Percentiles rank a stretch among this genome's conserved stretches.
Evolutionary conservation across 202 grass and related monocot species (phyloP).

Genomic region (Schoenoplectus tabernaemontani): DNA sequence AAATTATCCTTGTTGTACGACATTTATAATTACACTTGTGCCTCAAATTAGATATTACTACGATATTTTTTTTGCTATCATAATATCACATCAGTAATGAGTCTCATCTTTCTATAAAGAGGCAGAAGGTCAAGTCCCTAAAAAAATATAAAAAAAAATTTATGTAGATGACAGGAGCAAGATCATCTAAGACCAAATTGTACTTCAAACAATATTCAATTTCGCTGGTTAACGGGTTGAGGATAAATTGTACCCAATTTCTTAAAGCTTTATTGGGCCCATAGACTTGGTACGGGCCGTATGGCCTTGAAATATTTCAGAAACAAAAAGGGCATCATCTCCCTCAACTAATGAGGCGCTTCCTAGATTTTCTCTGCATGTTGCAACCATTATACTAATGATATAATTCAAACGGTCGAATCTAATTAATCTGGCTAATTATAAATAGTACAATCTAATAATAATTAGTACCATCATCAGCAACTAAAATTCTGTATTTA

Average conservation of each 20-base stretch:
- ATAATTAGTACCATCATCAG: conserved; percentile 4
- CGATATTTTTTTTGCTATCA: too few species aligned
- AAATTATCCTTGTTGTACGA: too few species aligned
- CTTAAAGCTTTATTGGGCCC: neutral
- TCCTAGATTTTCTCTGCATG: neutral
- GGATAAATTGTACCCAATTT: neutral
- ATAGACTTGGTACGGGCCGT: neutral
- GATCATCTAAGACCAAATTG: neutral
- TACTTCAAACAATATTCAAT: neutral
- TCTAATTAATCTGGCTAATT: neutral
- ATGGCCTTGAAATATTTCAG: neutral
- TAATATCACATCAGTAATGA: too few species aligned
- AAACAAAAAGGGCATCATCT: neutral
- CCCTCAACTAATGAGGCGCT: neutral
- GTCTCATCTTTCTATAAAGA: too few species aligned
- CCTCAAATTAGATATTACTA: too few species aligned
- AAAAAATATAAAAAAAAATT: too few species aligned
- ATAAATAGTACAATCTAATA: neutral
- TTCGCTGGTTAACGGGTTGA: neutral
- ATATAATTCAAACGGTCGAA: neutral
- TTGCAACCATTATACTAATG: neutral
- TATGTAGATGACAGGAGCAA: too few species aligned
- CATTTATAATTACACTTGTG: too few species aligned
- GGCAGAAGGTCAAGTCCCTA: too few species aligned
- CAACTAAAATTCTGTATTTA: conserved; percentile 13